phyloP scores from a whole-genome alignment of 192 early-diverging fungal genomes.

The Rhizophagus clarus region DNA sequence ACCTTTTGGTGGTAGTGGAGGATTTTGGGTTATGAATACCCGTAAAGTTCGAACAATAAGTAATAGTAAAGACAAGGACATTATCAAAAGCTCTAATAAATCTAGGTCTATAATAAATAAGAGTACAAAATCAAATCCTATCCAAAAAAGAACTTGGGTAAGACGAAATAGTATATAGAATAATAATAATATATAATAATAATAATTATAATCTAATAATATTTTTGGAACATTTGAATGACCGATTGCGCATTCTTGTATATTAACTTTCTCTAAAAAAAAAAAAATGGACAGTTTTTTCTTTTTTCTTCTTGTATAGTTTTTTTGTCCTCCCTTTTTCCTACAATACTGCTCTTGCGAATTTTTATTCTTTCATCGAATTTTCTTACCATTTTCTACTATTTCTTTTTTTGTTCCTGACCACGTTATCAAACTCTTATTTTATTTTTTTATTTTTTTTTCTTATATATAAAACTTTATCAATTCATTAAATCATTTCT shows the following conservation, averaged over 20 bases:
- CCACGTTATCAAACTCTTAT: neutral
- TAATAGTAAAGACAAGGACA: conserved; percentile 2
- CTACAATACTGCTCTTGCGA: neutral
- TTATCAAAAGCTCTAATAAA: conserved; percentile 4
- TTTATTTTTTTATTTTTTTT: neutral
- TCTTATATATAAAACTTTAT: neutral
- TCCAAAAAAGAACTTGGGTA: conserved; percentile 8
- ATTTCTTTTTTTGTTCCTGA: neutral
- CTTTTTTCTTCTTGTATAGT: conserved; percentile 1
- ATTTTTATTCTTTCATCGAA: neutral
- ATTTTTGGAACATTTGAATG: conserved; percentile 17
- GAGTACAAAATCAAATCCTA: conserved; percentile 4
- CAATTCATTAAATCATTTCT: neutral
- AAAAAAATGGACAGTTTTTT: neutral
- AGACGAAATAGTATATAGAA: conserved; percentile 29
- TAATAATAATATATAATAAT: neutral
- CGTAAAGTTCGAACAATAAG: conserved; percentile 19
- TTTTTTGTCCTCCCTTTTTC: neutral
- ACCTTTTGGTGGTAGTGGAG: conserved; percentile 30
- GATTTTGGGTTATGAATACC: conserved; percentile 24
- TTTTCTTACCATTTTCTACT: neutral
- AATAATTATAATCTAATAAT: neutral
- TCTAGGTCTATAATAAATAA: conserved; percentile 23
- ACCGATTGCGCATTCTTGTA: conserved; percentile 3
- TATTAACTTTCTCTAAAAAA: conserved; percentile 6